These are phyloP conservation scores for Fusarium compactum DNA, from an alignment of 2,329 filamentous ascomycete species.

Conservation along the genomic window DNA sequence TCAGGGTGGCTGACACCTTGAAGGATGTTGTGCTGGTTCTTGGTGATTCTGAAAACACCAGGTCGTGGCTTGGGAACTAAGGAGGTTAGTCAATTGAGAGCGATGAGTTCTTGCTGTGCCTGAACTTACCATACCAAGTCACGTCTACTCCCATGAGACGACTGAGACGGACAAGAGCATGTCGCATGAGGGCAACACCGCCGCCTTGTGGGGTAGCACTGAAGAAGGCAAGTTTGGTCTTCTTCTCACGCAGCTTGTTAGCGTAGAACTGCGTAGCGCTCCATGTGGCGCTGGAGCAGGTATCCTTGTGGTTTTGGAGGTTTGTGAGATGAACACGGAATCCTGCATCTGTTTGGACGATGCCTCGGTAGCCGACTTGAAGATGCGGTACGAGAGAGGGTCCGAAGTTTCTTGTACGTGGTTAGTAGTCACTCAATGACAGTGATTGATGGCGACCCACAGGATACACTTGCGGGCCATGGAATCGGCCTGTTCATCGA, in stretches of 20 bases:
- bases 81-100: background rate
- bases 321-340: constrained; percentile 71
- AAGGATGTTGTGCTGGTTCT: constrained; percentile 89
- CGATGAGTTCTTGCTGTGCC: background rate
- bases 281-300: constrained; percentile 74
- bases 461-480: constrained; percentile 83
- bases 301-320: constrained; percentile 69
- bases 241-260: constrained; percentile 70
- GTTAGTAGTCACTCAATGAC: background rate
- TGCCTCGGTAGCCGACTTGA: constrained; percentile 73
- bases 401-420: constrained; percentile 70
- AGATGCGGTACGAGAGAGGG: constrained; percentile 77
- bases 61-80: constrained; percentile 81
- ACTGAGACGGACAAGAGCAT: constrained; percentile 79
- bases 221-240: constrained; percentile 81
- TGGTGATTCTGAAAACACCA: constrained; percentile 84
- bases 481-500: constrained; percentile 85
- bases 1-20: constrained; percentile 78
- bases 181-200: constrained; percentile 84
- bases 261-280: constrained; percentile 72
- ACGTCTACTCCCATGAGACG: constrained; percentile 75
- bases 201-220: constrained; percentile 85
- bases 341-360: constrained; percentile 77
- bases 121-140: constrained; percentile 73
- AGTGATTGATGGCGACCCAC: constrained; percentile 56